A percentile compares a stretch with the other conserved stretches of the same genome.
These are phyloP conservation scores for Marsdenia floribunda DNA, from an alignment of 257 asterid genomes.

Conservation along the genomic window DNA sequence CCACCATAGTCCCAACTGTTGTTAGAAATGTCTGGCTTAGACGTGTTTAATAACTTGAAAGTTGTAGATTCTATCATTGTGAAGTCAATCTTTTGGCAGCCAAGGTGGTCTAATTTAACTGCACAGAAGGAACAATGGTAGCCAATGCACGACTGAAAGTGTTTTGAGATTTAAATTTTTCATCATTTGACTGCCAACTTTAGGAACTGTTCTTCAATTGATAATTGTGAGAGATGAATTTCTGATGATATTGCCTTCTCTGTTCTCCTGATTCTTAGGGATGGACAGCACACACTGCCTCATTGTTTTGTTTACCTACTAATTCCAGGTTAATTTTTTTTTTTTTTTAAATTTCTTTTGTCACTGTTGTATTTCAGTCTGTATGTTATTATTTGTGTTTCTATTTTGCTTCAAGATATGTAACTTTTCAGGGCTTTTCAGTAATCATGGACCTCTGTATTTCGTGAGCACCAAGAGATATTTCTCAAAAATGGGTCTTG, in stretches of 20 bases:
- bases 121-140: not conserved
- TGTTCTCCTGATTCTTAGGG: constrained; percentile 36
- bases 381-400: constrained; percentile 7
- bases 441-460: constrained; percentile 87
- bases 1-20: not conserved
- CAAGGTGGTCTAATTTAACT: constrained; percentile 1
- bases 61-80: not conserved
- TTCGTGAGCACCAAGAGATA: constrained; percentile 74
- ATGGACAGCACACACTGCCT: constrained; percentile 76
- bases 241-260: constrained; percentile 3
- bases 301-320: constrained; percentile 82
- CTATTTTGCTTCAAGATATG: constrained; percentile 13
- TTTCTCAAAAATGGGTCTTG: constrained; percentile 89
- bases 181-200: not conserved
- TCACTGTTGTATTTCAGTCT: constrained; percentile 9
- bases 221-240: not conserved
- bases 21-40: not conserved
- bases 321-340: constrained; percentile 60
- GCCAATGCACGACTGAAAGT: no score
- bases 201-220: not conserved
- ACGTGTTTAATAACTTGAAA: not conserved
- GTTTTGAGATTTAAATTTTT: not conserved
- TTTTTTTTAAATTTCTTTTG: not conserved
- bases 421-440: constrained; percentile 66
- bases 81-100: not conserved